Percentiles rank a stretch among this genome's conserved stretches.
Conservation (phyloP, 2,329 filamentous ascomycete genomes). For the Monosporascus sp. region DNA sequence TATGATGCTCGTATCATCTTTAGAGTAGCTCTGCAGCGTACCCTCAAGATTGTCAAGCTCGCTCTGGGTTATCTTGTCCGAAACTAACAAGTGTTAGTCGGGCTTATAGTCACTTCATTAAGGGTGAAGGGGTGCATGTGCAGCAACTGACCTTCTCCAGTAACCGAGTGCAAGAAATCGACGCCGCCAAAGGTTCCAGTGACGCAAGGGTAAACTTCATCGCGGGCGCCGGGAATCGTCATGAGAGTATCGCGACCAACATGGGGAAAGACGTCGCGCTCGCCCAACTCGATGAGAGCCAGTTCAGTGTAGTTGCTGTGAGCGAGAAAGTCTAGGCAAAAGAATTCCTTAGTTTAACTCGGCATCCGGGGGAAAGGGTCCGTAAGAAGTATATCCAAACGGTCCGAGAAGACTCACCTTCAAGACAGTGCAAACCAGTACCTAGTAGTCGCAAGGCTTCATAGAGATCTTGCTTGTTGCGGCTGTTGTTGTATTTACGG, state of each 20-base stretch:
- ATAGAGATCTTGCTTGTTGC: slow-evolving; percentile 71
- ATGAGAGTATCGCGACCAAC: slow-evolving; percentile 72
- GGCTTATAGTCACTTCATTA: not conserved
- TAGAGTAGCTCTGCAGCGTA: slow-evolving; percentile 62
- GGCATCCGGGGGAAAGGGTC: not conserved
- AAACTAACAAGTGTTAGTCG: slow-evolving; percentile 42
- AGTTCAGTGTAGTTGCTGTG: slow-evolving; percentile 93
- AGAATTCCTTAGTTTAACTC: too few species aligned
- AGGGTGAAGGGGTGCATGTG: not conserved
- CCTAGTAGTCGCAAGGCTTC: slow-evolving; percentile 83
- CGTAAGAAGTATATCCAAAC: slow-evolving; percentile 2
- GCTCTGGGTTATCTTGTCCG: slow-evolving; percentile 85
- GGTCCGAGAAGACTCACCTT: slow-evolving; percentile 42
- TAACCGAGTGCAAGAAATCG: slow-evolving; percentile 88
- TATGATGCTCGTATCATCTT: slow-evolving; percentile 66
- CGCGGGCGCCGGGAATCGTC: slow-evolving; percentile 58
- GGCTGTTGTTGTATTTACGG: slow-evolving; percentile 60
- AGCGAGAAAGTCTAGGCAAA: slow-evolving; percentile 67
- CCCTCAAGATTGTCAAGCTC: slow-evolving; percentile 85
- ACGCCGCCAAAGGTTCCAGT: slow-evolving; percentile 94
- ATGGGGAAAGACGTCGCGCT: slow-evolving; percentile 77
- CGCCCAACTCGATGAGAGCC: slow-evolving; percentile 80
- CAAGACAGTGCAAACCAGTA: slow-evolving; percentile 83
- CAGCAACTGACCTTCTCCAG: slow-evolving; percentile 48
- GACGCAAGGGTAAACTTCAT: slow-evolving; percentile 71